Evolutionary conservation across 768 basidiomycete species (phyloP), one percentile per base, ranked within the genome.

Genomic region (Suillus spraguei): DNA sequence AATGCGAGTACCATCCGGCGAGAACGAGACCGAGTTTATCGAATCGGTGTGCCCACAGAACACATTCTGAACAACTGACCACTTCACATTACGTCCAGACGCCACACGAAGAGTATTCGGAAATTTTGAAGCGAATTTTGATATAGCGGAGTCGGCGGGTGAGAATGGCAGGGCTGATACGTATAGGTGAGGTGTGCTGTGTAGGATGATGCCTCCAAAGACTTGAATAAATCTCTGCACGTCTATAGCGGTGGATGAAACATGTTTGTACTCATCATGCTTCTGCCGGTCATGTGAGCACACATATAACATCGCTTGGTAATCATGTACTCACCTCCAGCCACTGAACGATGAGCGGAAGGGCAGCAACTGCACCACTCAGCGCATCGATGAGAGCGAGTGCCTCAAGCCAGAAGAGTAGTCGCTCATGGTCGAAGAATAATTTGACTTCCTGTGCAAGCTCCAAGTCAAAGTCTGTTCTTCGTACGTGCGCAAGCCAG

Each of bases 101-200:
- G 63, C 22, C 32, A 42, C 20, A 35, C 17, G 32, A n/a, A 60
- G 39, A 28, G 33, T 33, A 32, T 56, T 39, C 14, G 44, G 20
- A 36, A 59, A 50, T 16, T 39, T 63, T 35, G 55, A 16, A 24
- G 33, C n/a, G 5, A 63, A 63, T 11, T 56, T 41, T 17, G 62
- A 54, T 68, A 68, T 74, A 71, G 42, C 68, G 65, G n/a, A 79
- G 77, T 62, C 36, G 22, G 28, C 16, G 42, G 71, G 71, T 24
- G 66, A 56, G 61, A 73, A 72, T 22, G 71, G 69, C 14, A 73
- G 41, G 2, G 67, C 71, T 36, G 69, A 72, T 20, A 71, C 9
- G 60, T 72, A 72, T 17, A 72, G 66, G 42, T 72, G 71, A 4
- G 71, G 71, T 2, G 62, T 64, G 64, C 66, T 69, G 33, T 68